phyloP scores from a whole-genome alignment of 768 basidiomycete genomes.

The Phaeotremella skinneri region DNA sequence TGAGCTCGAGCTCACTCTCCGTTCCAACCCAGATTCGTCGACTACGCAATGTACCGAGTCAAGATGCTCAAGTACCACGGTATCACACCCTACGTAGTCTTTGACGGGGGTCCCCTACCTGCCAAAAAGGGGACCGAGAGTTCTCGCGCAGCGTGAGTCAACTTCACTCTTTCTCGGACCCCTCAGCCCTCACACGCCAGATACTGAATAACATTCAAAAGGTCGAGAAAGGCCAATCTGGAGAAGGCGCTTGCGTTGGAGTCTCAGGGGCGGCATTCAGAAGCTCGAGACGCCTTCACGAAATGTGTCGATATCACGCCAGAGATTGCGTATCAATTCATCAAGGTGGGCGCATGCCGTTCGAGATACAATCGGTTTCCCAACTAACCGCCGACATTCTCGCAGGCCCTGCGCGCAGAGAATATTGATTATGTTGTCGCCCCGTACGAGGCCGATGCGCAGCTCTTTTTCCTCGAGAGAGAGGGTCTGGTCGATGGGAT shows the following conservation, averaged over 20 bases:
- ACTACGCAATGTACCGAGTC: conserved; percentile 91
- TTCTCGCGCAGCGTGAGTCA: conserved; percentile 61
- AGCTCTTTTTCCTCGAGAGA: conserved; percentile 86
- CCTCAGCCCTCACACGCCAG: background rate
- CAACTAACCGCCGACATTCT: conserved; percentile 6
- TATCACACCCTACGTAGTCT: conserved; percentile 86
- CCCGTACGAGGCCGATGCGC: conserved; percentile 98
- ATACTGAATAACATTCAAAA: conserved; percentile 1
- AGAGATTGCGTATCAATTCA: conserved; percentile 94
- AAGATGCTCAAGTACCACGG: conserved; percentile 78
- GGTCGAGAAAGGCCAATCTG: conserved; percentile 67
- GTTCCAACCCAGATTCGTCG: conserved; percentile 75
- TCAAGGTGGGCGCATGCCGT: conserved; percentile 64
- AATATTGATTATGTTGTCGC: conserved; percentile 82
- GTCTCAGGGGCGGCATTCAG: conserved; percentile 70
- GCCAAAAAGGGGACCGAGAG: conserved; percentile 89
- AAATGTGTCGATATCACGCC: conserved; percentile 95
- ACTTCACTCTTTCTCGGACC: background rate
- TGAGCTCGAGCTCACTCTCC: background rate
- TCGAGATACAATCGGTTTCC: background rate
- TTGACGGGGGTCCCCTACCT: conserved; percentile 92
- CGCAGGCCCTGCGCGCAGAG: conserved; percentile 82
- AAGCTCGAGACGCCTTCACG: conserved; percentile 83
- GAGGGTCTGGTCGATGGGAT: conserved; percentile 80
- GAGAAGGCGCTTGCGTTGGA: conserved; percentile 69